Conservation (phyloP, 345 rosid genomes). For the Nasturtium officinale region DNA sequence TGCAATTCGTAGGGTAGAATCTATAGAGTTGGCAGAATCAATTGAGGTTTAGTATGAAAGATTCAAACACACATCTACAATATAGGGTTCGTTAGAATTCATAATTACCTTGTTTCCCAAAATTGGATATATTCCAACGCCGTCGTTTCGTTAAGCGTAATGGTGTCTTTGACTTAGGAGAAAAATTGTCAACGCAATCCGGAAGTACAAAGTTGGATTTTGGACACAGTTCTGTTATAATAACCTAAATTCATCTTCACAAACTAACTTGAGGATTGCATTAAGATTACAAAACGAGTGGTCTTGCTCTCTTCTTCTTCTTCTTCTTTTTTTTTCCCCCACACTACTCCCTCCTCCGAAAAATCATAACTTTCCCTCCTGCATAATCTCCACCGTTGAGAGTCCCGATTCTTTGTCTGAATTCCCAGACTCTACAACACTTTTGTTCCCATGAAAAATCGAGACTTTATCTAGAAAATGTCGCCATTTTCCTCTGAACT, state of each 20-base stretch:
- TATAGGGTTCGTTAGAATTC: not conserved
- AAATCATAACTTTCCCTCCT: slow-evolving; percentile 9
- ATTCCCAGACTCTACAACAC: not conserved
- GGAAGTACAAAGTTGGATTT: not conserved
- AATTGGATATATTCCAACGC: not conserved
- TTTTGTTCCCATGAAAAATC: slow-evolving; percentile 7
- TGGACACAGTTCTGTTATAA: not conserved
- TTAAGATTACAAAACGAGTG: slow-evolving; percentile 37
- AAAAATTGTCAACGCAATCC: slow-evolving; percentile 8
- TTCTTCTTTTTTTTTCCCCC: not conserved
- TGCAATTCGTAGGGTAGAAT: no score
- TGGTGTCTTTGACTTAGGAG: not conserved
- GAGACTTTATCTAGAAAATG: slow-evolving; percentile 15
- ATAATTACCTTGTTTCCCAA: not conserved
- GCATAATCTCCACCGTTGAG: not conserved
- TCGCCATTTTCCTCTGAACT: slow-evolving; percentile 41
- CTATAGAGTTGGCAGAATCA: no score
- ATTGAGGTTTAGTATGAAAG: no score
- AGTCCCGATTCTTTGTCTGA: slow-evolving; percentile 15
- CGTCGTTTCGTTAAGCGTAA: slow-evolving; percentile 4
- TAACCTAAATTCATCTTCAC: not conserved
- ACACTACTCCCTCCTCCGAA: not conserved
- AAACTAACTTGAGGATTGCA: slow-evolving; percentile 13
- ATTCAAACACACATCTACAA: not conserved
- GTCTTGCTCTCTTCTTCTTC: slow-evolving; percentile 15